Evolutionary conservation across 768 basidiomycete genomes (phyloP), one percentile per base, ranked within the genome.

Genomic region (Psilocybe tampanensis): DNA sequence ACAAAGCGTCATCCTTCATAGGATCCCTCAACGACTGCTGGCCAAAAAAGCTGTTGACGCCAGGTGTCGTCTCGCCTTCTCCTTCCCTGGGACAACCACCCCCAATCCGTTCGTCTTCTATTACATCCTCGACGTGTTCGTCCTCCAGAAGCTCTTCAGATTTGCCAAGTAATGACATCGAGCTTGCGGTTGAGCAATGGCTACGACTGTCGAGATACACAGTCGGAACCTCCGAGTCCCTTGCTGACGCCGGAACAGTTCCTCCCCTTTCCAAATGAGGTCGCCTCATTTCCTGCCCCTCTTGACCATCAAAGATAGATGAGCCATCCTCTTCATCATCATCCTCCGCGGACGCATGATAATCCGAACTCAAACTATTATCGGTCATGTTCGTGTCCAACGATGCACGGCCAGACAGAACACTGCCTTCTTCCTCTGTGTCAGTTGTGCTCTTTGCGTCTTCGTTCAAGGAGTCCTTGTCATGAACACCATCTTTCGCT

Each of bases 191-290:
- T 9, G 74, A 74, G 23, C 60, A 64, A 45, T 69, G 66, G 44
- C 70, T 72, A 47, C 66, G 59, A 8, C 66, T 67, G 59, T 76
- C 75, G 53, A 79, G 52, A 60, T 78, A 76, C 4, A 79, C 67
- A 8, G 76, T 78, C 11, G 74, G 71, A 4, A 74, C 66, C 36
- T 70, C 69, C 11, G 61, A 52, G 1, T 71, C 12, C 65, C 62
- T 15, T 54, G 43, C 24, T n/a, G 36, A 39, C 15, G 36, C 4
- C 12, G 36, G 36, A 13, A 39, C 36, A 39, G 15, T n/a, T n/a
- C 15, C 33, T 15, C 15, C 13, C 36, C 12, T 13, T 5, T 39
- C 13, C 13, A 39, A 13, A 39, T 39, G 36, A 39, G 36, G 36
- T 13, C 4, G 36, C 36, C 36, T 39, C 47, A 36, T 42, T 12